Conservation (phyloP, 2,329 filamentous ascomycete species). For the Hypoxylon sp. region DNA sequence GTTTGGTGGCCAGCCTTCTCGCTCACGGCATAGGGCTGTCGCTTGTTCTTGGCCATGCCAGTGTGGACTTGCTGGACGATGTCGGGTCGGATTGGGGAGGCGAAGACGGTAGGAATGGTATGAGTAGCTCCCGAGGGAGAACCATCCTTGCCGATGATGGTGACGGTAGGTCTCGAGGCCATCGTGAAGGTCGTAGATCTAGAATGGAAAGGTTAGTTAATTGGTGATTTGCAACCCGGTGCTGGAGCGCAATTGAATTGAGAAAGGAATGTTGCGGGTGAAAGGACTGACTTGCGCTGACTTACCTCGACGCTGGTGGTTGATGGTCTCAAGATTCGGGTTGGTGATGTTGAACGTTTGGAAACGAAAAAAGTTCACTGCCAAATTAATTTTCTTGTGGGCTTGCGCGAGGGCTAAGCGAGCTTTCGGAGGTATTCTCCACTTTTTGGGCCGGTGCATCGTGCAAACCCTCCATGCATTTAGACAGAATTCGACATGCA, state of each 20-base stretch:
- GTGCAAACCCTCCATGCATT: conserved; percentile 18
- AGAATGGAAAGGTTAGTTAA: conserved; percentile 37
- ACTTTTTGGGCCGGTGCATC: conserved; percentile 16
- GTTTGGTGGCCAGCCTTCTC: conserved; percentile 99
- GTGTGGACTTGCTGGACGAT: conserved; percentile 99
- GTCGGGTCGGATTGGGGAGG: conserved; percentile 96
- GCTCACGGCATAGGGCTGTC: conserved; percentile 99
- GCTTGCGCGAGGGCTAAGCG: conserved; percentile 49
- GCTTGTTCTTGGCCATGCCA: conserved; percentile 99
- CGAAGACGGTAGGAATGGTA: conserved; percentile 96
- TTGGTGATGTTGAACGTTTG: conserved; percentile 35
- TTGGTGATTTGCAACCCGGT: conserved; percentile 7
- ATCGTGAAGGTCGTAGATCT: conserved; percentile 67
- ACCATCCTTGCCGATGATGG: conserved; percentile 97
- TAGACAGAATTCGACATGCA: conserved; percentile 1
- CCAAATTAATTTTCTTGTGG: conserved; percentile 52
- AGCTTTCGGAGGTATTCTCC: conserved; percentile 30
- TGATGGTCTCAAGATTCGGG: conserved; percentile 42
- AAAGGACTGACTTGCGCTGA: conserved; percentile 15
- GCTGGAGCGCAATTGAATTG: background rate
- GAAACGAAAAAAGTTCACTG: conserved; percentile 40
- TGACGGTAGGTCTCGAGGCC: conserved; percentile 97
- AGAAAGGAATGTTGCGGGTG: conserved; percentile 9
- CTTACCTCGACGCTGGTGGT: conserved; percentile 50
- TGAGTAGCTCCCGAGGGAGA: conserved; percentile 88